Conservation (phyloP, 2,329 filamentous ascomycete genomes). For the Biscogniauxia sp. region DNA sequence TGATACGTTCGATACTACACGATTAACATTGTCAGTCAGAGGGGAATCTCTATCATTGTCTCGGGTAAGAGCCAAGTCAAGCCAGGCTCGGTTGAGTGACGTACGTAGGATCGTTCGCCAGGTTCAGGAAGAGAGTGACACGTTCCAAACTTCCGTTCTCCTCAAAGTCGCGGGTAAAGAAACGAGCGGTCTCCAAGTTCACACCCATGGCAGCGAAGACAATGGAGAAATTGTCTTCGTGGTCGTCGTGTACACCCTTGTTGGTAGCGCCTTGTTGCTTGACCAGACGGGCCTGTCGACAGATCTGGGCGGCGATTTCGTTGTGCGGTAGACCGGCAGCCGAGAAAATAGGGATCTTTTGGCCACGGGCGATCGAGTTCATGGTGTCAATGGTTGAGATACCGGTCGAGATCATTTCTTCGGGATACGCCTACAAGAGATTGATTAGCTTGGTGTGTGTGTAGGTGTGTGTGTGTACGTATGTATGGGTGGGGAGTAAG, state of each 20-base stretch:
- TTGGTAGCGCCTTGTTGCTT: slow-evolving; percentile 73
- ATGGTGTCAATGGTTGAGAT: slow-evolving; percentile 99
- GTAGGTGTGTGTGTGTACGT: too few species aligned
- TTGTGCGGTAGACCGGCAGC: slow-evolving; percentile 98
- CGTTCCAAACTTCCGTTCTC: slow-evolving; percentile 99
- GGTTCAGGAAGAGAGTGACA: slow-evolving; percentile 95
- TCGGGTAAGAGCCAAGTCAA: not conserved
- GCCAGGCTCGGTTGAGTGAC: slow-evolving; percentile 32
- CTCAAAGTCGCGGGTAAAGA: slow-evolving; percentile 98
- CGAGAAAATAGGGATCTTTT: slow-evolving; percentile 99
- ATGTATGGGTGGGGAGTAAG: not conserved
- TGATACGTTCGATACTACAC: slow-evolving; percentile 93
- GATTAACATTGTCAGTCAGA: slow-evolving; percentile 15
- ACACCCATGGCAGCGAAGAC: slow-evolving; percentile 99
- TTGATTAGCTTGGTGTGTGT: slow-evolving; percentile 12
- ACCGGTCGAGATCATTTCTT: slow-evolving; percentile 99
- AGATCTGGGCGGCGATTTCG: slow-evolving; percentile 98
- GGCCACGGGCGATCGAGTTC: slow-evolving; percentile 96
- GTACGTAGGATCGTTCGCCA: slow-evolving; percentile 97
- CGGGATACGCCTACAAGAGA: slow-evolving; percentile 76
- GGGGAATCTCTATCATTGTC: not conserved
- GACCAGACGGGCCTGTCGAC: slow-evolving; percentile 92
- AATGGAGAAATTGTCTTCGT: slow-evolving; percentile 99
- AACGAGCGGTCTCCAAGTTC: slow-evolving; percentile 96
- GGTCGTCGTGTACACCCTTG: slow-evolving; percentile 93